Base-by-base conservation (phyloP, 148 eudicot genomes). In the Rhododendron mucronatum region DNA sequence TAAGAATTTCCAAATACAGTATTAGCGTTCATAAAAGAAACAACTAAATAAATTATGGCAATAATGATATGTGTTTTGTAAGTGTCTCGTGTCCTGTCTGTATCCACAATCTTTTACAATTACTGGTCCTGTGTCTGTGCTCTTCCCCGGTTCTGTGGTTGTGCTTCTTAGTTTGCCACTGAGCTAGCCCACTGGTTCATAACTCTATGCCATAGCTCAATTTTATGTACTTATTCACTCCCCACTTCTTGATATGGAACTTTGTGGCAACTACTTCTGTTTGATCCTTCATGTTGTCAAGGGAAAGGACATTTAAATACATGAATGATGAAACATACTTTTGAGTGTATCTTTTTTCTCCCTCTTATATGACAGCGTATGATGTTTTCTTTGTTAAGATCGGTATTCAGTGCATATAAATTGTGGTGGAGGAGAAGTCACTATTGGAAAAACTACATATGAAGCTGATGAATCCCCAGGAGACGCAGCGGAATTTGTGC, bases 401-500 rank as follows among this genome's bases (percentile, higher is more conserved):
- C 78, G 71, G 55, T 94, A 91, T 61, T 84, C 92, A 15, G 59
- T 94, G 51, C 87, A 94, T 86, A 89, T 94, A 59, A 94, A 94
- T 84, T 93, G 97, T 82, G 97, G 95, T 12, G 95, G 97, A 77
- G 48, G 23, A 21, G 26, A 84, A 83, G 86, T 65, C 57, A 83
- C 73, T 18, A 80, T 92, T 21, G 91, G 92, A 57, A 84, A 88
- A 7, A 88, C 85, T 53, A 44, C 33, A 48, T 94, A 86, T 84
- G 94, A 92, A 82, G 88, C 69, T 61, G 97, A 94, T 86, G 89
- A 84, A 81, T 90, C 85, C 26, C 35, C 50, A 37, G 91, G 87
- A 59, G 94, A 92, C 33, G 15, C 89, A 10, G 94, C 91, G n/a
- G 88, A 85, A 82, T 91, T 92, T 84, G 82, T 84, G 57, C 90